Evolutionary conservation across 495 filamentous ascomycete species (phyloP).

Genomic region (Penicillium lividum): DNA sequence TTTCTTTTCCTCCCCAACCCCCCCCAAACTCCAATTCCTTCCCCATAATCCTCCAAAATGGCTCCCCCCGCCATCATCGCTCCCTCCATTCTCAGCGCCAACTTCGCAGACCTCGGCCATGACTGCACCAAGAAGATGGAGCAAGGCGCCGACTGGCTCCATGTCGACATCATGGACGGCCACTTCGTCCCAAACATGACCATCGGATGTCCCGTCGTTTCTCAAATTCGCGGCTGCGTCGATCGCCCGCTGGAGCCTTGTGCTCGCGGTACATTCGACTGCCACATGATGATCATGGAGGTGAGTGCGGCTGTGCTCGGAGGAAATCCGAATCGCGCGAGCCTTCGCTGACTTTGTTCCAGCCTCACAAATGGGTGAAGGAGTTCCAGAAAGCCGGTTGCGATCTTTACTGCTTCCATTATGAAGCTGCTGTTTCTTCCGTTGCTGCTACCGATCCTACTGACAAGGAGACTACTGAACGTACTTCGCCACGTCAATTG

Average conservation of each 20-base stretch:
- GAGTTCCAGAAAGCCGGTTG: constrained; percentile 93
- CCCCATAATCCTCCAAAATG: constrained; percentile 50
- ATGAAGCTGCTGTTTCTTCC: constrained; percentile 88
- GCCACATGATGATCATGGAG: constrained; percentile 99
- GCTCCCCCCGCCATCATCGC: constrained; percentile 89
- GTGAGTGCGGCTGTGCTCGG: constrained; percentile 41
- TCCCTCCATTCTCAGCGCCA: constrained; percentile 93
- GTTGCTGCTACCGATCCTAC: constrained; percentile 80
- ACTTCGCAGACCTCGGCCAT: constrained; percentile 83
- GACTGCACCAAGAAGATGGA: constrained; percentile 82
- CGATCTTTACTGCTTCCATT: constrained; percentile 99
- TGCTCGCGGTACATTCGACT: constrained; percentile 92
- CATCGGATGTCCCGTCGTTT: constrained; percentile 91
- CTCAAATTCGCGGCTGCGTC: constrained; percentile 85
- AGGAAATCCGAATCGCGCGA: neutral
- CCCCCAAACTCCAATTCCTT: neutral
- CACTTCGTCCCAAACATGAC: constrained; percentile 99
- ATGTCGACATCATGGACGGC: constrained; percentile 88
- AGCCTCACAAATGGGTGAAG: constrained; percentile 97
- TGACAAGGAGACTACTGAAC: constrained; percentile 57
- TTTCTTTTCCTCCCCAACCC: constrained; percentile 6
- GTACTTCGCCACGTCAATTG: constrained; percentile 79
- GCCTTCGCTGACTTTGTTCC: neutral
- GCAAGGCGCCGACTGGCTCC: constrained; percentile 77
- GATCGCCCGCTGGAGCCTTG: constrained; percentile 56